Evolutionary conservation across 2,329 filamentous ascomycete genomes (phyloP).

Genomic region (Trichoderma breve): DNA sequence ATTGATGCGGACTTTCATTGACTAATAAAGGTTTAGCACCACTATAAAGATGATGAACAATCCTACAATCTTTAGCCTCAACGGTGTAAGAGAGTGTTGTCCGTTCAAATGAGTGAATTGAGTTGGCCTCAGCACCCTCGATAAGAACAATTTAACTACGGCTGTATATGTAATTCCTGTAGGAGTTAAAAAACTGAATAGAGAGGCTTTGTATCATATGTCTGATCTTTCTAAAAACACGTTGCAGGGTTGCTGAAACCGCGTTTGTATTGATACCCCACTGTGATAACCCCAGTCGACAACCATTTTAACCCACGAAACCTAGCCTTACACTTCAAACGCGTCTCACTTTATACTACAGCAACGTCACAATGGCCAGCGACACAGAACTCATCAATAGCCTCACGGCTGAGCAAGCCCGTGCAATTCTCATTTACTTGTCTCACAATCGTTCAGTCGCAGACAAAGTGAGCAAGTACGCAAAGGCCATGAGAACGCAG

Average conservation of each 20-base stretch:
- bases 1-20: not conserved
- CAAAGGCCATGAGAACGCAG: not conserved
- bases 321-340: not conserved
- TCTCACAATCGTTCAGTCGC: not conserved
- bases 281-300: not conserved
- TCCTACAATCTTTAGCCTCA: not conserved
- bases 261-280: not conserved
- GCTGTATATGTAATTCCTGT: no score
- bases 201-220: not conserved
- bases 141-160: not conserved
- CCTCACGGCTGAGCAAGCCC: not conserved
- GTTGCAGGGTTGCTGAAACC: not conserved
- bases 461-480: not conserved
- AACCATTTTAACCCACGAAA: not conserved
- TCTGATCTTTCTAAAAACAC: not conserved
- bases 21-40: not conserved
- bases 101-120: not conserved
- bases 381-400: not conserved
- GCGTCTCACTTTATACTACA: not conserved
- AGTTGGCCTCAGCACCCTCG: rapidly evolving
- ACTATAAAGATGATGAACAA: not conserved
- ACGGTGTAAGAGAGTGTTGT: not conserved
- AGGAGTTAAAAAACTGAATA: no score
- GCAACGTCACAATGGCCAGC: not conserved
- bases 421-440: not conserved